Conservation (phyloP, 331 rosid species). For the Cucumis variabilis region DNA sequence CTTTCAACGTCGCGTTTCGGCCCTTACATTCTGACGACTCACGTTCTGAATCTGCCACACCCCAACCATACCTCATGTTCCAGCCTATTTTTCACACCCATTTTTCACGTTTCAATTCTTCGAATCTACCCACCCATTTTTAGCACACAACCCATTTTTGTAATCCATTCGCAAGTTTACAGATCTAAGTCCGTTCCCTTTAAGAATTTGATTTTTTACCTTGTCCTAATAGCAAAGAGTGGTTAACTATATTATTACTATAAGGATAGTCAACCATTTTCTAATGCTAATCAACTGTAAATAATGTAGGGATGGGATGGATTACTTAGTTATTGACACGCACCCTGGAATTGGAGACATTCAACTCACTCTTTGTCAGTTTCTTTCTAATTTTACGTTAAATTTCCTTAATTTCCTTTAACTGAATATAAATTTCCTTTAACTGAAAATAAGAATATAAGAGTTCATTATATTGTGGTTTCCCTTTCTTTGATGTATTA, state of each 20-base stretch:
- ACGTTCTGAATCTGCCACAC: too few relatives aligned
- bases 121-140: too few relatives aligned
- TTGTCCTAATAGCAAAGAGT: background rate
- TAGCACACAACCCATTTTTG: too few relatives aligned
- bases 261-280: background rate
- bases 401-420: background rate
- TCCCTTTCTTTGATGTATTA: background rate
- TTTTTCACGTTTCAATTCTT: too few relatives aligned
- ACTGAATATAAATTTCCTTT: background rate
- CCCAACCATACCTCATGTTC: too few relatives aligned
- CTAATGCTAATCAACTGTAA: constrained; percentile 12
- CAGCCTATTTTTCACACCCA: too few relatives aligned
- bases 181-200: too few relatives aligned
- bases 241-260: background rate
- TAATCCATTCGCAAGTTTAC: too few relatives aligned
- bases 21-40: too few relatives aligned
- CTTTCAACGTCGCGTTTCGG: too few relatives aligned
- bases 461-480: constrained; percentile 7
- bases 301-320: constrained; percentile 88
- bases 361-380: constrained; percentile 98
- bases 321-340: constrained; percentile 95
- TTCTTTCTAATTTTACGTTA: constrained; percentile 28
- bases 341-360: constrained; percentile 99
- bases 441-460: background rate
- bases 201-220: background rate